phyloP scores from a whole-genome alignment of 202 grass and related monocot species.

The Musa balbisiana region DNA sequence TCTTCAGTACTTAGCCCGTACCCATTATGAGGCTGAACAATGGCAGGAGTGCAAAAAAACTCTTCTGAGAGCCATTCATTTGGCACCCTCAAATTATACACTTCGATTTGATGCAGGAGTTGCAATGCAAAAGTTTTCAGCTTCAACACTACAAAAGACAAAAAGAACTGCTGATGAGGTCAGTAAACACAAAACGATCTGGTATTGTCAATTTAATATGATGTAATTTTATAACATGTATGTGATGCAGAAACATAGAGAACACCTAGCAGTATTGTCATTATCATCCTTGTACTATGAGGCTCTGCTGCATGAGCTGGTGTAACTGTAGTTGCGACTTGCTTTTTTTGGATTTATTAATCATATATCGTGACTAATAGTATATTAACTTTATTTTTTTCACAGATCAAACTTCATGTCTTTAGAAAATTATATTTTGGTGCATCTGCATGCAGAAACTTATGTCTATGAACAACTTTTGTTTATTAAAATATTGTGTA shows the following conservation, averaged over 20 bases:
- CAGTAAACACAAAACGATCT: conserved; percentile 1
- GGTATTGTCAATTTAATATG: not conserved
- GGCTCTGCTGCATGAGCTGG: too few species aligned
- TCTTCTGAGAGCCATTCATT: conserved; percentile 86
- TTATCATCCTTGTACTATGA: too few species aligned
- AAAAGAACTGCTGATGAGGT: conserved; percentile 91
- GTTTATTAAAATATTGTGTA: too few species aligned
- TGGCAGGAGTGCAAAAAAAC: conserved; percentile 98
- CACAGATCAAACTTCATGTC: too few species aligned
- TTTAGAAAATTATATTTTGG: too few species aligned
- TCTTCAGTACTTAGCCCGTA: conserved; percentile 80
- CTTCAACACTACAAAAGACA: conserved; percentile 84
- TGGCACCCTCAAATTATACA: conserved; percentile 94
- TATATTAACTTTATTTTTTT: too few species aligned
- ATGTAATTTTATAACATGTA: not conserved
- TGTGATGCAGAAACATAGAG: not conserved
- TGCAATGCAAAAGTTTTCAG: conserved; percentile 98
- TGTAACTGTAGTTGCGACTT: too few species aligned
- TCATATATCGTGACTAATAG: too few species aligned
- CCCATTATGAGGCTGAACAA: conserved; percentile 93
- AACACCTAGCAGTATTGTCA: too few species aligned
- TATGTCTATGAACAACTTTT: too few species aligned
- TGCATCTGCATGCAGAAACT: too few species aligned
- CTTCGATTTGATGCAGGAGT: conserved; percentile 83
- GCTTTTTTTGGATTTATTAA: too few species aligned